These are phyloP conservation scores for Hirsutella thompsonii DNA, from an alignment of 2,329 filamentous ascomycete species.

Conservation along the genomic window DNA sequence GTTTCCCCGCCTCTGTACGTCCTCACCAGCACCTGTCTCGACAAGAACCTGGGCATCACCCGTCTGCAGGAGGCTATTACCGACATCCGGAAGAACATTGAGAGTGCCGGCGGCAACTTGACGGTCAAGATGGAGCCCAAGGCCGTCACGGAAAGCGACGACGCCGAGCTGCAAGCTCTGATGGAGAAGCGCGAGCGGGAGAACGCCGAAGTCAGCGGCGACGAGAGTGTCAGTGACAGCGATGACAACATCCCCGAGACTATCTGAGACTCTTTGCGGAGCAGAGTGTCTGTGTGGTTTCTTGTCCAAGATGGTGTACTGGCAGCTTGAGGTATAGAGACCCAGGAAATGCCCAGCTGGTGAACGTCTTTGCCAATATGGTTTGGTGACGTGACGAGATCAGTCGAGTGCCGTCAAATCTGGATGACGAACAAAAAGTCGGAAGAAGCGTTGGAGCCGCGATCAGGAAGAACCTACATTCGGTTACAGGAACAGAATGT, in stretches of 20 bases:
- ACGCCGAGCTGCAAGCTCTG: slow-evolving; percentile 88
- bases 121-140: slow-evolving; percentile 97
- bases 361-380: too few relatives aligned
- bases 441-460: too few relatives aligned
- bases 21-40: slow-evolving; percentile 85
- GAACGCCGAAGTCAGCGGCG: slow-evolving; percentile 95
- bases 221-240: slow-evolving; percentile 91
- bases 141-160: slow-evolving; percentile 96
- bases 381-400: too few relatives aligned
- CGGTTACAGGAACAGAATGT: too few relatives aligned
- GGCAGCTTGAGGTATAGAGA: too few relatives aligned
- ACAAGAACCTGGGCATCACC: slow-evolving; percentile 78
- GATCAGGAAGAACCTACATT: too few relatives aligned
- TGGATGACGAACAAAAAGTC: too few relatives aligned
- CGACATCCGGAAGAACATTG: slow-evolving; percentile 73
- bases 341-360: too few relatives aligned
- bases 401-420: too few relatives aligned
- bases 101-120: slow-evolving; percentile 63
- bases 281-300: not conserved
- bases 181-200: slow-evolving; percentile 99
- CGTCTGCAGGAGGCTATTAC: slow-evolving; percentile 81
- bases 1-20: slow-evolving; percentile 98
- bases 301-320: too few relatives aligned
- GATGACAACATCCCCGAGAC: slow-evolving; percentile 58
- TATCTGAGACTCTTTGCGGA: slow-evolving; percentile 14